Evolutionary conservation across 805 yeast species (phyloP).

Genomic region (Ogataea sp.): DNA sequence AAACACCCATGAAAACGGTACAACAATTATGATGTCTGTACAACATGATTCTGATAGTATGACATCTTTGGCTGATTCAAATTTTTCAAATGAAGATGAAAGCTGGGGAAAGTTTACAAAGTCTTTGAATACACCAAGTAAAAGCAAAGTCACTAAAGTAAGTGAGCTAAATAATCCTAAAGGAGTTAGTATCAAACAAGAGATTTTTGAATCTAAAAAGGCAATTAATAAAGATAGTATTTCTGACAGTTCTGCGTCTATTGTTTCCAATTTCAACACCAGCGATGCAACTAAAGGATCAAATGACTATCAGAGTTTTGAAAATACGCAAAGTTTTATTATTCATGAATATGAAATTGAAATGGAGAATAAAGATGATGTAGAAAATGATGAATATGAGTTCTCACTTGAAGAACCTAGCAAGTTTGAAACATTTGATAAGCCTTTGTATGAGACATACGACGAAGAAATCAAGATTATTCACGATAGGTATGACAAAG

Average conservation of each 20-base stretch:
- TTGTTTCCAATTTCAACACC: too few relatives aligned
- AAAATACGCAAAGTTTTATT: too few relatives aligned
- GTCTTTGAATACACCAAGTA: neutral
- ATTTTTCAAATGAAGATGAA: neutral
- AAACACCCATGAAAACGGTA: too few relatives aligned
- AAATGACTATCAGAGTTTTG: too few relatives aligned
- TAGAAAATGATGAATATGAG: neutral
- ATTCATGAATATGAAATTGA: neutral
- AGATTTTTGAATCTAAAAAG: too few relatives aligned
- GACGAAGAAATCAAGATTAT: neutral
- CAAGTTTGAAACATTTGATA: neutral
- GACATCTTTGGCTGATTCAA: neutral
- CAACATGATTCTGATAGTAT: neutral
- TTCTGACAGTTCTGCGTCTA: too few relatives aligned
- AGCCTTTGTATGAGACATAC: neutral
- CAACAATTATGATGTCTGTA: too few relatives aligned
- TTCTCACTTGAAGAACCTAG: neutral
- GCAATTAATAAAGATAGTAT: too few relatives aligned
- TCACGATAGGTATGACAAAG: constrained; percentile 4
- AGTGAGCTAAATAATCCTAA: too few relatives aligned
- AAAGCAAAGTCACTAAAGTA: too few relatives aligned
- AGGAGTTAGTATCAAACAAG: too few relatives aligned
- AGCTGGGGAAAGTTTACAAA: neutral
- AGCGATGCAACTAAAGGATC: too few relatives aligned
- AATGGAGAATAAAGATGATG: neutral